phyloP scores from a whole-genome alignment of 2,329 filamentous ascomycete genomes.

The Furcasterigmium furcatum region DNA sequence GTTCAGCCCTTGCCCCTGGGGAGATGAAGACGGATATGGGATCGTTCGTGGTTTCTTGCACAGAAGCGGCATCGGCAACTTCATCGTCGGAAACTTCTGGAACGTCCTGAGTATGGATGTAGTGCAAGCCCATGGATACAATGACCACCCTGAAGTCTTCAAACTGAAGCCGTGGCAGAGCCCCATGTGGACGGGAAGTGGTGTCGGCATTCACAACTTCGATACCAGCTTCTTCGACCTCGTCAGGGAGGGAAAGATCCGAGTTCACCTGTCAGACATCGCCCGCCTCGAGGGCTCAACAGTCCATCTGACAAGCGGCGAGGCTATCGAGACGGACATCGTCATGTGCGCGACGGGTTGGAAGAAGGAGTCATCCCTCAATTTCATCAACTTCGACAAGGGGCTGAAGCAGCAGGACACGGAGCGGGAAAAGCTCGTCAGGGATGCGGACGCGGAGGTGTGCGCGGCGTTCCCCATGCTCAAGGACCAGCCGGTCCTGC shows the following conservation, averaged over 20 bases:
- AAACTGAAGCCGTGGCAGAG: slow-evolving; percentile 38
- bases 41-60: slow-evolving; percentile 45
- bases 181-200: slow-evolving; percentile 44
- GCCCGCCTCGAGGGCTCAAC: slow-evolving; percentile 29
- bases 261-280: slow-evolving; percentile 45
- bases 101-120: slow-evolving; percentile 42
- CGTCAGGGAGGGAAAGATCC: slow-evolving; percentile 42
- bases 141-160: slow-evolving; percentile 31
- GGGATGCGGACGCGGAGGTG: slow-evolving; percentile 7
- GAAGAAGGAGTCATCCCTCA: slow-evolving; percentile 39
- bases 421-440: slow-evolving; percentile 6
- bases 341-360: slow-evolving; percentile 52
- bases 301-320: slow-evolving; percentile 38
- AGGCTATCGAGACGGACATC: slow-evolving; percentile 35
- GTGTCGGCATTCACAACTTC: slow-evolving; percentile 52
- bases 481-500: too few relatives aligned
- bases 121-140: slow-evolving; percentile 39
- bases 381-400: slow-evolving; percentile 27
- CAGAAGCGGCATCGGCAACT: slow-evolving; percentile 43
- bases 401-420: too few relatives aligned
- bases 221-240: slow-evolving; percentile 46
- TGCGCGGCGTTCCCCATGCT: too few relatives aligned
- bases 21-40: slow-evolving; percentile 48
- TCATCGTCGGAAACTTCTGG: slow-evolving; percentile 48
- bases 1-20: slow-evolving; percentile 66